Evolutionary conservation across 2,329 filamentous ascomycete genomes (phyloP).

Genomic region (Arthrinium puccinioides): DNA sequence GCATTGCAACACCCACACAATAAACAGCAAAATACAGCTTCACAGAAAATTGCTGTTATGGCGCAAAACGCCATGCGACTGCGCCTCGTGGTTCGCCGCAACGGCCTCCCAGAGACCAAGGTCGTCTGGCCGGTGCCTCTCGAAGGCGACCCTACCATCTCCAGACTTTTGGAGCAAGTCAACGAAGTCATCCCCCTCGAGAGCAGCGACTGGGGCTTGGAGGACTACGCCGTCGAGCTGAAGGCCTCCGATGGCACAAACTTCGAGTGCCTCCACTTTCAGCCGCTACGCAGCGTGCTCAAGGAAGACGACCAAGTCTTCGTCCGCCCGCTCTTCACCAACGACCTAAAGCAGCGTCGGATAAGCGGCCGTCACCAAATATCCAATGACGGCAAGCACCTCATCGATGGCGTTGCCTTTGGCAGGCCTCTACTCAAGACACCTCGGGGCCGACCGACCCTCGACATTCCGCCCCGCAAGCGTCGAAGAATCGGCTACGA

Average conservation of each 20-base stretch:
- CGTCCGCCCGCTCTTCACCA: constrained; percentile 69
- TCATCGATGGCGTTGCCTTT: constrained; percentile 81
- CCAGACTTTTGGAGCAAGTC: constrained; percentile 69
- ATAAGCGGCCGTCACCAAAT: constrained; percentile 79
- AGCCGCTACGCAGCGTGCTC: constrained; percentile 60
- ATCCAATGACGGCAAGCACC: constrained; percentile 65
- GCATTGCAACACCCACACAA: too few species aligned
- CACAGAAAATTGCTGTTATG: too few species aligned
- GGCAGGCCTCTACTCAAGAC: constrained; percentile 62
- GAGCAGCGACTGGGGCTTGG: constrained; percentile 73
- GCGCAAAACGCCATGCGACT: constrained; percentile 51
- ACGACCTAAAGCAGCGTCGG: constrained; percentile 66
- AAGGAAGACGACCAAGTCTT: constrained; percentile 79
- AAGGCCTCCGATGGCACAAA: constrained; percentile 43
- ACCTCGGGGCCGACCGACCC: constrained; percentile 53
- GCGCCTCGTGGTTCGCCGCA: constrained; percentile 63
- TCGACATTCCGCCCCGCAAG: constrained; percentile 70
- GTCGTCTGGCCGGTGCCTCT: constrained; percentile 63
- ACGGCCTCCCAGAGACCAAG: constrained; percentile 64
- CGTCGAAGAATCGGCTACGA: constrained; percentile 44
- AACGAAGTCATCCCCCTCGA: constrained; percentile 79
- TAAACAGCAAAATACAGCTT: too few species aligned
- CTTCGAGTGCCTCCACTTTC: constrained; percentile 86
- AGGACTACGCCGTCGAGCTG: constrained; percentile 84
- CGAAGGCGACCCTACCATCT: constrained; percentile 58